phyloP scores from a whole-genome alignment of 257 asterid genomes.

The Thymus quinquecostatus region DNA sequence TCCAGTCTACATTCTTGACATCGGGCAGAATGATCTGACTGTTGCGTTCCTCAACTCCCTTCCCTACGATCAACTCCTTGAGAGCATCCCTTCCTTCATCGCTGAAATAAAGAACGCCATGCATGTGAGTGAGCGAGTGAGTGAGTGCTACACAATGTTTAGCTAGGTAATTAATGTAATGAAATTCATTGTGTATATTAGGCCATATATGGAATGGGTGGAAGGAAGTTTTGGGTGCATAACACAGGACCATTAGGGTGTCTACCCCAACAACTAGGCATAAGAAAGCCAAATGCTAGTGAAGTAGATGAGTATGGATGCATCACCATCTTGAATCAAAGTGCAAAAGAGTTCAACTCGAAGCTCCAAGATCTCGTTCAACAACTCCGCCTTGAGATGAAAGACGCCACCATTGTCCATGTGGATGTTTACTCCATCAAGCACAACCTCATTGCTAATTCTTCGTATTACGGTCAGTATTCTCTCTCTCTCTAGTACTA shows the following conservation, averaged over 20 bases:
- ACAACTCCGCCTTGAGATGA: conserved; percentile 38
- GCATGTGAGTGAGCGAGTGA: too few species aligned
- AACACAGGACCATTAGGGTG: conserved; percentile 62
- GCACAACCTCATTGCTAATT: conserved; percentile 37
- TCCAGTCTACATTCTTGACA: conserved; percentile 48
- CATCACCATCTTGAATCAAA: conserved; percentile 38
- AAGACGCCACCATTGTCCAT: conserved; percentile 36
- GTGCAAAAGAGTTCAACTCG: conserved; percentile 43
- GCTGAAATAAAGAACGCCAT: conserved; percentile 51
- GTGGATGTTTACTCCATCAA: conserved; percentile 45
- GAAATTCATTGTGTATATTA: background rate
- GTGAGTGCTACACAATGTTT: too few species aligned
- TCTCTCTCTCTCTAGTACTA: background rate
- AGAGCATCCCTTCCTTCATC: conserved; percentile 51
- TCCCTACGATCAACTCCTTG: conserved; percentile 41
- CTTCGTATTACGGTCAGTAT: conserved; percentile 30
- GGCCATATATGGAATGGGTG: conserved; percentile 46
- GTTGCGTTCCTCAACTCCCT: conserved; percentile 30
- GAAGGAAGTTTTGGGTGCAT: conserved; percentile 58
- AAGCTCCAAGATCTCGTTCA: conserved; percentile 33
- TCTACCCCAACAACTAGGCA: conserved; percentile 44
- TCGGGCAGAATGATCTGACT: conserved; percentile 57
- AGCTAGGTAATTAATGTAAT: too few species aligned
- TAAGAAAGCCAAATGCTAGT: conserved; percentile 3
- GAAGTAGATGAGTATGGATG: conserved; percentile 50